A percentile compares a stretch with the other conserved stretches of the same genome.
Evolutionary conservation across 2,329 filamentous ascomycete species (phyloP).

Genomic region (Didymella sp.): DNA sequence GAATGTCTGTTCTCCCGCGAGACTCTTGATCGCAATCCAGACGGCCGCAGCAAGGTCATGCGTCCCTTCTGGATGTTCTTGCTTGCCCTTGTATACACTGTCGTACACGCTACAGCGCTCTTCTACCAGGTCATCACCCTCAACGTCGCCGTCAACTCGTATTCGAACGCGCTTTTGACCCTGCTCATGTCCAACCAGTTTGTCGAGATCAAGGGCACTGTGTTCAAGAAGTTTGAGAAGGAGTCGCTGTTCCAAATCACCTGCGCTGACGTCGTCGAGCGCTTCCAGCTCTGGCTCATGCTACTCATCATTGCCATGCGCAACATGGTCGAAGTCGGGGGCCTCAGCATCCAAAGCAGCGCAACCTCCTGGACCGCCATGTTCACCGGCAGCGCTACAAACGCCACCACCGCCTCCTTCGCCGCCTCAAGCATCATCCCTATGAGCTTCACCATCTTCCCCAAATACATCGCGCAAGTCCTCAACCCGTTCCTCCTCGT

Average conservation of each 20-base stretch:
- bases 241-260: slow-evolving; percentile 97
- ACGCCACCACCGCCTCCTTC: slow-evolving; percentile 56
- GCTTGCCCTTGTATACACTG: slow-evolving; percentile 84
- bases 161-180: slow-evolving; percentile 93
- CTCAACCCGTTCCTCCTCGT: slow-evolving; percentile 93
- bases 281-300: slow-evolving; percentile 98
- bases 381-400: slow-evolving; percentile 44
- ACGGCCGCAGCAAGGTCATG: slow-evolving; percentile 89
- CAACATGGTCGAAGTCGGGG: slow-evolving; percentile 94
- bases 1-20: slow-evolving; percentile 95
- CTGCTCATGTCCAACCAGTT: slow-evolving; percentile 97
- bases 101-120: slow-evolving; percentile 82
- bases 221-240: slow-evolving; percentile 99
- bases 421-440: slow-evolving; percentile 80
- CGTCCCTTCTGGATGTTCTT: slow-evolving; percentile 91
- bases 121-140: slow-evolving; percentile 98
- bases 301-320: slow-evolving; percentile 93
- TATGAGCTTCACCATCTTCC: slow-evolving; percentile 87
- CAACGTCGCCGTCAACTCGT: slow-evolving; percentile 98
- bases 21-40: slow-evolving; percentile 83
- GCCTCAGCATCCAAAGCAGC: slow-evolving; percentile 65
- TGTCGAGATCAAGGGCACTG: slow-evolving; percentile 97
- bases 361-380: slow-evolving; percentile 40
- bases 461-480: slow-evolving; percentile 86
- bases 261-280: slow-evolving; percentile 94